Base-by-base conservation (phyloP, 169 alveolate genomes). In the Babesia caballi region DNA sequence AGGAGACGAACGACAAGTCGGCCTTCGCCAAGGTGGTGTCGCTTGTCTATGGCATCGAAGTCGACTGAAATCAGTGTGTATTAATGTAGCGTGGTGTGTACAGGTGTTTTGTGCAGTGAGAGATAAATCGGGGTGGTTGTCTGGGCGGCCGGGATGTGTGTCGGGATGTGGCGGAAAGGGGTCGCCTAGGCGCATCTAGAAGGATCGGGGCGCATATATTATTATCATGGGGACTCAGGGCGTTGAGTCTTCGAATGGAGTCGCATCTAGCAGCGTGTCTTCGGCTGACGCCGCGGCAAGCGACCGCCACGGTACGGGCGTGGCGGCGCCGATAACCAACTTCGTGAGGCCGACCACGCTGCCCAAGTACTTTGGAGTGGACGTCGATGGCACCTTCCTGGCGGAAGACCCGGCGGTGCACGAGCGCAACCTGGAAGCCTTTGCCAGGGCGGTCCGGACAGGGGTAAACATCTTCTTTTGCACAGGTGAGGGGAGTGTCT, bases 351-450 rank as follows among this genome's bases (percentile, higher is more conserved):
- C 70, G 8, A 11, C 12, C 2, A 59, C n/a, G 7, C 70, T 58
- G 12, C 69, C 72, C 15, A 78, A 69, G 19, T 78, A 28, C 58
- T 78, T 78, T 58, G 83, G 61, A 6, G 50, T 59, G 17, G 87
- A 78, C 53, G 11, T 78, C 7, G 87, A 78, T 59, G 87, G 87
- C 12, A 78, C 87, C 21, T 78, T 78, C 77, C 21, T 49, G 32
- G 27, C 82, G 17, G 25, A 57, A 0, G 52, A 69, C 54, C 54
- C 53, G 21, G 56, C 15, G 3, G 38, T 40, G 17, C 25, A n/a
- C 40, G 27, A 44, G 38, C 57, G 76, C 19, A 78, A 78, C 68
- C 28, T 68, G 36, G 67, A 67, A n/a, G 84, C 87, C 14, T 69
- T 78, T 28, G 36, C 21, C 27, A 33, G 23, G 17, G 56, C 52